A percentile compares a stretch with the other conserved stretches of the same genome.
These are phyloP conservation scores for Moringa oleifera DNA, from an alignment of 345 rosid genomes.

Conservation along the genomic window DNA sequence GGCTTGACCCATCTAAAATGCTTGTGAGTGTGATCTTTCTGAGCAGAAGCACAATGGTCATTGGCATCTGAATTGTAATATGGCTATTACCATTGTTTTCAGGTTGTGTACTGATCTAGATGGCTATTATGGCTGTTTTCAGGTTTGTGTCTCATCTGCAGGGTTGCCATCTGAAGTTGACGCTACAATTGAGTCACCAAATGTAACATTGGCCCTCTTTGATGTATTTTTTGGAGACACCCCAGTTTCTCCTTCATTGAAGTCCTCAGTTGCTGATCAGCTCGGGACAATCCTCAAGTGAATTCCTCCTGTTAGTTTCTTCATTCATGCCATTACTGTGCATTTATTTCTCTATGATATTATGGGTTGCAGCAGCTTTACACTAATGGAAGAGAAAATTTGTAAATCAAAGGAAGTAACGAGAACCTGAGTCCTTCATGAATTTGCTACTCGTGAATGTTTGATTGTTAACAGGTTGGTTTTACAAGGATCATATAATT, in stretches of 20 bases:
- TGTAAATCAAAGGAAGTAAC: background rate
- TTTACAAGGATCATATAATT: too few species aligned
- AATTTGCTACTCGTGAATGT: too few species aligned
- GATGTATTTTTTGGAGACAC: slow-evolving; percentile 73
- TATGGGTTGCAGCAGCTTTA: background rate
- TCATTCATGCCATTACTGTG: background rate
- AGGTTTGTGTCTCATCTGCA: slow-evolving; percentile 60
- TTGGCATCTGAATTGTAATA: too few species aligned
- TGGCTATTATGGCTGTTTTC: slow-evolving; percentile 4
- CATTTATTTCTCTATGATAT: background rate
- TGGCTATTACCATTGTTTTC: background rate
- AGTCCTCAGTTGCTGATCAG: slow-evolving; percentile 53
- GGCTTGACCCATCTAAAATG: slow-evolving; percentile 66
- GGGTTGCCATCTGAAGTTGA: slow-evolving; percentile 47
- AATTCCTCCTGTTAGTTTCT: slow-evolving; percentile 13
- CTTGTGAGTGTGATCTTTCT: slow-evolving; percentile 40
- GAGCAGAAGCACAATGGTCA: background rate
- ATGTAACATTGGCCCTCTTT: slow-evolving; percentile 55
- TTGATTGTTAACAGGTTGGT: too few species aligned
- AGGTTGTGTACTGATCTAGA: background rate
- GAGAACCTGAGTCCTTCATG: too few species aligned
- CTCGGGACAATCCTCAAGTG: slow-evolving; percentile 40
- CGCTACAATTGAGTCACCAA: slow-evolving; percentile 57
- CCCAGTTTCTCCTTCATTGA: slow-evolving; percentile 80
- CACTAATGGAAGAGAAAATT: background rate